A percentile compares a stretch with the other conserved stretches of the same genome.
These are phyloP conservation scores for Stagonosporopsis tanaceti DNA, from an alignment of 2,329 filamentous ascomycete genomes.

Conservation along the genomic window DNA sequence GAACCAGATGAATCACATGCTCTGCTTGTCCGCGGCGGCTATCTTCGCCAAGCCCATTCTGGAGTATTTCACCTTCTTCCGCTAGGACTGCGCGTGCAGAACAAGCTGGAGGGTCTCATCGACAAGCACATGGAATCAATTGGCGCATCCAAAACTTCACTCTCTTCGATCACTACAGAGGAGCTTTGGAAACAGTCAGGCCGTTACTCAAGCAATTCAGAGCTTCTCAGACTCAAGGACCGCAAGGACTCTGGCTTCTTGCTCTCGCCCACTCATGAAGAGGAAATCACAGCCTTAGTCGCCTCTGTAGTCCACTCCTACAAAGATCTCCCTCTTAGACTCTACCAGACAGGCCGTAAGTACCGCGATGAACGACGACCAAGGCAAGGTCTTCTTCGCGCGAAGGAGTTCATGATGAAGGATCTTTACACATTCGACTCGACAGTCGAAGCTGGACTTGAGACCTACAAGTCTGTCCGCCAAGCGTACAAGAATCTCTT, in stretches of 20 bases:
- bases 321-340: conserved; percentile 81
- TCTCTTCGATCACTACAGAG: conserved; percentile 87
- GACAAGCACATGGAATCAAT: conserved; percentile 86
- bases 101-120: conserved; percentile 84
- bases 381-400: conserved; percentile 84
- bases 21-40: conserved; percentile 56
- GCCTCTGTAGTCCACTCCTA: conserved; percentile 78
- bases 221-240: conserved; percentile 84
- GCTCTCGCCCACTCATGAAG: conserved; percentile 92
- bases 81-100: conserved; percentile 83
- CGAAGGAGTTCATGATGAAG: conserved; percentile 96
- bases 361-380: conserved; percentile 93
- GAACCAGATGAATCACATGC: conserved; percentile 58
- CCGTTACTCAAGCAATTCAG: conserved; percentile 78
- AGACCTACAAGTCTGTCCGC: conserved; percentile 80
- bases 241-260: conserved; percentile 78
- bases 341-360: conserved; percentile 94
- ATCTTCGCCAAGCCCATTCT: conserved; percentile 71
- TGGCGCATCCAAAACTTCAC: conserved; percentile 80
- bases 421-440: conserved; percentile 95
- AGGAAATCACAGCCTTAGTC: conserved; percentile 89
- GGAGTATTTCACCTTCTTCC: conserved; percentile 94
- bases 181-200: conserved; percentile 83
- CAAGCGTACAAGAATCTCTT: conserved; percentile 80
- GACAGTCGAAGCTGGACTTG: conserved; percentile 70